phyloP scores from a whole-genome alignment of 1,284 basidiomycete species.

The Ustilago lituana region DNA sequence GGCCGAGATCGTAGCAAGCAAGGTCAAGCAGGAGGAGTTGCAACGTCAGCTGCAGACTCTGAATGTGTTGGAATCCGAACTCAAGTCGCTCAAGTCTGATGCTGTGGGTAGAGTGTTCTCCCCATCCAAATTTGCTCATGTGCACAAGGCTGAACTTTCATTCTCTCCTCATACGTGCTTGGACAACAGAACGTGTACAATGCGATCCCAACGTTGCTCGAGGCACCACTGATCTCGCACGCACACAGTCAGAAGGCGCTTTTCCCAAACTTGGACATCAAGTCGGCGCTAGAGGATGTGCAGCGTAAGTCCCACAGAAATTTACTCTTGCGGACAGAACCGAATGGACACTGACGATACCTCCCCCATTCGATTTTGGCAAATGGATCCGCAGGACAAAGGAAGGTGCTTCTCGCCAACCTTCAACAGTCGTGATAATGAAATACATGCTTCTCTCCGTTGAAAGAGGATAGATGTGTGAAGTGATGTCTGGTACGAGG shows the following conservation, averaged over 20 bases:
- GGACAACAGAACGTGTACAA: conserved; percentile 35
- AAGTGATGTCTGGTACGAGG: no score
- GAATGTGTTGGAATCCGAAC: conserved; percentile 33
- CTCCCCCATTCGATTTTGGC: no score
- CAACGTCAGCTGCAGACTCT: conserved; percentile 35
- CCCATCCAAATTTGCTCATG: no score
- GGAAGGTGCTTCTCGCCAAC: conserved; percentile 24
- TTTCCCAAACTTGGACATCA: conserved; percentile 32
- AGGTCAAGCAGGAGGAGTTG: conserved; percentile 8
- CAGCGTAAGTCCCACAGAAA: conserved; percentile 16
- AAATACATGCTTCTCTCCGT: no score
- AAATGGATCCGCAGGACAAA: conserved; percentile 21
- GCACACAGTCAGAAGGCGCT: conserved; percentile 27
- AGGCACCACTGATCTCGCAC: conserved; percentile 28
- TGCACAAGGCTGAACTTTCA: no score
- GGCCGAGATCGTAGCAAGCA: conserved; percentile 1
- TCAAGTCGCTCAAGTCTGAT: conserved; percentile 23
- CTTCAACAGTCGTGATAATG: conserved; percentile 13
- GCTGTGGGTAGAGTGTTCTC: no score
- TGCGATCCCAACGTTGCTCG: conserved; percentile 20
- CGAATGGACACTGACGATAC: background rate
- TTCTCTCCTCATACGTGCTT: no score
- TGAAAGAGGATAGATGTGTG: no score
- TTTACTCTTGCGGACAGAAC: background rate
- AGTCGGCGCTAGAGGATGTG: conserved; percentile 27